Evolutionary conservation across 2,329 filamentous ascomycete species (phyloP).

Genomic region (Diaporthe humulicola): DNA sequence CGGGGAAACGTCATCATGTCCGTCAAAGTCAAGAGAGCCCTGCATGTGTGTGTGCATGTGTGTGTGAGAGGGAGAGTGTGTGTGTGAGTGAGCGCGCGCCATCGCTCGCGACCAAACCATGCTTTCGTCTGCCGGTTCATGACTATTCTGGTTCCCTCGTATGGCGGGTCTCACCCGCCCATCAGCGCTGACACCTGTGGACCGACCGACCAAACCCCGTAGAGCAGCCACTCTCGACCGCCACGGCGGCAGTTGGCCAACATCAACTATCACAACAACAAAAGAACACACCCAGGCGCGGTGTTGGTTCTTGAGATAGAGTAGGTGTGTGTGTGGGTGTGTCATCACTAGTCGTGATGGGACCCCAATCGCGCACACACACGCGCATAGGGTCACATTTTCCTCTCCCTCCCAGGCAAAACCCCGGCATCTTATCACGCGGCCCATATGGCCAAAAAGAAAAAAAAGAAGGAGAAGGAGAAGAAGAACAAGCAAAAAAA

Average conservation of each 20-base stretch:
- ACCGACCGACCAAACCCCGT: no score
- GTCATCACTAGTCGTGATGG: not conserved
- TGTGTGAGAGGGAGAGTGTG: not conserved
- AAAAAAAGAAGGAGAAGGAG: not conserved
- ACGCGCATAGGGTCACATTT: not conserved
- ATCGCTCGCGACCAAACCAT: not conserved
- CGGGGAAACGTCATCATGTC: slow-evolving; percentile 39
- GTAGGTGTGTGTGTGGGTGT: not conserved
- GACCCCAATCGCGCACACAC: not conserved
- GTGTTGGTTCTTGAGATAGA: not conserved
- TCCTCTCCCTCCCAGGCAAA: not conserved
- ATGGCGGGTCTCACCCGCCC: slow-evolving; percentile 20
- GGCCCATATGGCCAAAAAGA: not conserved
- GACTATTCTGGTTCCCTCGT: not conserved
- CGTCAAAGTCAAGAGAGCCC: not conserved
- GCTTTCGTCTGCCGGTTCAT: not conserved
- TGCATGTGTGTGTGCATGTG: not conserved
- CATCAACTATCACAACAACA: not conserved
- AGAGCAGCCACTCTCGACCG: not conserved
- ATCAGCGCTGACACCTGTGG: not conserved
- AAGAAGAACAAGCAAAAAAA: not conserved
- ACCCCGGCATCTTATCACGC: slow-evolving; percentile 14
- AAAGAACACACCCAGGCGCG: not conserved
- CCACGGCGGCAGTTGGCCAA: not conserved
- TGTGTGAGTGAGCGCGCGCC: not conserved